Evolutionary conservation across 2,329 filamentous ascomycete species (phyloP), one percentile per base, ranked within the genome.

Genomic region (Nannizzia gypsea): DNA sequence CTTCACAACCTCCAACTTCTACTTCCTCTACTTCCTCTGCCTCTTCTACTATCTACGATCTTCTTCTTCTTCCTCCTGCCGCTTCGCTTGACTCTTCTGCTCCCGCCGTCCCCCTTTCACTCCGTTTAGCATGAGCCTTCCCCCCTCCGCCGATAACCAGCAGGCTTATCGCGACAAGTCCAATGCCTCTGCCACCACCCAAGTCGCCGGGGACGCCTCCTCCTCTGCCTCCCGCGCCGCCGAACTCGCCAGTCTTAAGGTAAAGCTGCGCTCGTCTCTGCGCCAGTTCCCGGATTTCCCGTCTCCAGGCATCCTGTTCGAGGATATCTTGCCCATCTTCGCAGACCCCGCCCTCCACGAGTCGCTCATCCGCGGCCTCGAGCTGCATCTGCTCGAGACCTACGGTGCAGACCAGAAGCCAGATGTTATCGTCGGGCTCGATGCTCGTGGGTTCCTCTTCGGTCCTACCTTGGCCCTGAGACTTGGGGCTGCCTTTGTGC

Each of bases 261-360:
- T 81, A 77, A 87, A 73, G 76, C 81, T 91, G 80, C 80, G 85
- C 71, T 76, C 77, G 66, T 83, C 87, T 62, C 83, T 97, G 67
- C 88, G 89, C 75, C 86, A 90, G 74, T 95, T 90, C 78, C 84
- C 85, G 70, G 90, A 97, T 80, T 97, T 96, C 78, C 92, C 92
- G 62, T 86, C 87, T 66, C 85, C 88, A 52, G 92, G 93, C 73
- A 92, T 99, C 71, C 81, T 95, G 69, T 99, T 99, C 76, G 90
- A 96, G 78, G 93, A 99, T 73, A 97, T 99, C 76, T 86, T 99
- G 75, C 93, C 93, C 63, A 86, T 97, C 71, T 97, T 99, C 80
- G 85, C 89, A 72, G 82, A 90, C 70, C 84, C 86, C 59, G 71
- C 74, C 57, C 80, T 88, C 63, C 92, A 96, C 77, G 80, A 82